Evolutionary conservation across 2,329 filamentous ascomycete genomes (phyloP).

Genomic region (Pseudogymnoascus sp.): DNA sequence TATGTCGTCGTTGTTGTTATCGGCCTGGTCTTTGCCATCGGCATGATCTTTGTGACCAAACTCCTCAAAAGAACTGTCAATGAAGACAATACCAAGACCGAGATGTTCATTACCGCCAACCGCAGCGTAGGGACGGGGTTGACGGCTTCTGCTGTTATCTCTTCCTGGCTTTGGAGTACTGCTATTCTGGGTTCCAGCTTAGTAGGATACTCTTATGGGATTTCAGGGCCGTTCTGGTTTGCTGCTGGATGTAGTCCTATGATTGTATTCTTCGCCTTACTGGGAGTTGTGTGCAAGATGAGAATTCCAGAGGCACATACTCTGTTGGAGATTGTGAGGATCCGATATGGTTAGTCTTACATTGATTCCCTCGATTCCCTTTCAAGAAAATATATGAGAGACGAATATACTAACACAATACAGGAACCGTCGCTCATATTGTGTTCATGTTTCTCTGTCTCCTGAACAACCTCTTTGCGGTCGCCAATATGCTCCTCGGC

Average conservation of each 20-base stretch:
- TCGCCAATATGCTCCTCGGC: conserved; percentile 45
- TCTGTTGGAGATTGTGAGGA: conserved; percentile 43
- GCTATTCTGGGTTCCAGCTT: conserved; percentile 42
- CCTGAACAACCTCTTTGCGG: conserved; percentile 46
- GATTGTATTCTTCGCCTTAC: conserved; percentile 46
- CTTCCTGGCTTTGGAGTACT: conserved; percentile 48
- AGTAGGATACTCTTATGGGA: conserved; percentile 46
- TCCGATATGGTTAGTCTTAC: conserved; percentile 36
- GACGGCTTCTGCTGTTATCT: conserved; percentile 46
- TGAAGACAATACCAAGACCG: conserved; percentile 44
- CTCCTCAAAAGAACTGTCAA: conserved; percentile 40
- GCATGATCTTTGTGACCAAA: conserved; percentile 41
- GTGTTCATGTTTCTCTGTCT: conserved; percentile 45
- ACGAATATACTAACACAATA: not conserved
- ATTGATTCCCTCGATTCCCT: not conserved
- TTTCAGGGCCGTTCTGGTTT: conserved; percentile 47
- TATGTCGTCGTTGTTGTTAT: conserved; percentile 36
- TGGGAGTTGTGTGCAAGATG: conserved; percentile 44
- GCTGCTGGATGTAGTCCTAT: conserved; percentile 47
- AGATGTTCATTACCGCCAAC: conserved; percentile 50
- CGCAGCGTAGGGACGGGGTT: conserved; percentile 42
- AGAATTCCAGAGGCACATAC: conserved; percentile 48
- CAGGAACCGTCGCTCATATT: conserved; percentile 36
- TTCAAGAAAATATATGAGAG: too few species aligned
- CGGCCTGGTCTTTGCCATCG: conserved; percentile 33